phyloP scores from a whole-genome alignment of 495 filamentous ascomycete species.

The Aspergillus campestris region DNA sequence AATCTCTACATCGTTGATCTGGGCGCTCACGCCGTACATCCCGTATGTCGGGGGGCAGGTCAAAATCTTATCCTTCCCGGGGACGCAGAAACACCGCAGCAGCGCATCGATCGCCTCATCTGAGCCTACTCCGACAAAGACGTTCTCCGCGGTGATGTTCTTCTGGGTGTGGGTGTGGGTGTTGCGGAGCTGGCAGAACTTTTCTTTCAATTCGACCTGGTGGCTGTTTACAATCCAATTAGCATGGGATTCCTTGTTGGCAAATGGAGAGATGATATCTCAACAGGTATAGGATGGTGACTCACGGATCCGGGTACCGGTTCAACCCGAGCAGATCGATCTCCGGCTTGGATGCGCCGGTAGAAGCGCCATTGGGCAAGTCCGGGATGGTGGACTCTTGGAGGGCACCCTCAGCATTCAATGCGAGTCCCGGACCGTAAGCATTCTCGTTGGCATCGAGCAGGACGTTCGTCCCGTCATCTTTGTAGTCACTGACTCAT shows the following conservation, averaged over 20 bases:
- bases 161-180: slow-evolving; percentile 70
- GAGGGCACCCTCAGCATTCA: slow-evolving; percentile 40
- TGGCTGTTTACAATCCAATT: slow-evolving; percentile 42
- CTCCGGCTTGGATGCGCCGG: slow-evolving; percentile 30
- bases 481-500: slow-evolving; percentile 85
- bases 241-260: background rate
- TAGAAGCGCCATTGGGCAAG: slow-evolving; percentile 18
- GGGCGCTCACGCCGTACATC: slow-evolving; percentile 92
- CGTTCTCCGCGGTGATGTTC: slow-evolving; percentile 66
- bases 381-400: slow-evolving; percentile 21
- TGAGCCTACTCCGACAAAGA: slow-evolving; percentile 91
- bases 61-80: slow-evolving; percentile 80
- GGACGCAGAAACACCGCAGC: slow-evolving; percentile 82
- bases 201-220: slow-evolving; percentile 75
- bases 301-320: slow-evolving; percentile 89
- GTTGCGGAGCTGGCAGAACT: slow-evolving; percentile 82
- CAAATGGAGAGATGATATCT: too few species aligned
- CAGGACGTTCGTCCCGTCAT: slow-evolving; percentile 92
- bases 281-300: slow-evolving; percentile 1
- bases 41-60: slow-evolving; percentile 96
- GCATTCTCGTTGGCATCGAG: slow-evolving; percentile 98
- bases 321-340: slow-evolving; percentile 74
- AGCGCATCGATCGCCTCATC: slow-evolving; percentile 96
- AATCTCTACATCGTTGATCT: slow-evolving; percentile 82
- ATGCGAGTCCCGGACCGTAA: slow-evolving; percentile 65